Evolutionary conservation across 1,284 basidiomycete species (phyloP).

Genomic region (Chalciporus sp.): DNA sequence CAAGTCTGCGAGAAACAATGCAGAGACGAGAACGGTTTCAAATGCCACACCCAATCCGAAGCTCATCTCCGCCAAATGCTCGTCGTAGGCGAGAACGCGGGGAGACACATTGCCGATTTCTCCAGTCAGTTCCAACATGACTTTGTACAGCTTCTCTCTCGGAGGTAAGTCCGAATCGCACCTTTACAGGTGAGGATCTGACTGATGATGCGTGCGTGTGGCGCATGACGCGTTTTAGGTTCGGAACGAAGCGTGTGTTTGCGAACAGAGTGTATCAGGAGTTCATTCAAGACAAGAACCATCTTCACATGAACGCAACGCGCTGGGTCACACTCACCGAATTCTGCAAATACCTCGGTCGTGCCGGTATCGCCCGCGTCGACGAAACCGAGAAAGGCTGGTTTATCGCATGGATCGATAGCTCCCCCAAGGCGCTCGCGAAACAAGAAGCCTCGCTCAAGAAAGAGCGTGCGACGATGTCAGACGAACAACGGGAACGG

Average conservation of each 20-base stretch:
- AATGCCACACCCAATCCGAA: conserved; percentile 86
- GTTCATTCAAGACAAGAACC: conserved; percentile 93
- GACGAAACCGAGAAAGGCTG: conserved; percentile 99
- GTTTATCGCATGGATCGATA: conserved; percentile 98
- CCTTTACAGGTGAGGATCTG: too few relatives aligned
- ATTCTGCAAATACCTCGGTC: conserved; percentile 90
- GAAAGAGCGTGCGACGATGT: conserved; percentile 89
- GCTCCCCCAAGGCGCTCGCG: conserved; percentile 88
- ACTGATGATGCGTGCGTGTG: conserved; percentile 4
- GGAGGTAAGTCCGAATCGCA: conserved; percentile 54
- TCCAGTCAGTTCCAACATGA: conserved; percentile 89
- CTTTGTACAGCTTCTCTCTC: conserved; percentile 86
- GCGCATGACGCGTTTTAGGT: conserved; percentile 49
- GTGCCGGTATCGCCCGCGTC: conserved; percentile 86
- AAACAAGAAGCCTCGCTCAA: conserved; percentile 89
- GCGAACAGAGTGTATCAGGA: conserved; percentile 99
- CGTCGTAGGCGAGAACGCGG: conserved; percentile 91
- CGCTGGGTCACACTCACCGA: conserved; percentile 97
- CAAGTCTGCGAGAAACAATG: conserved; percentile 97
- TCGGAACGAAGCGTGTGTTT: conserved; percentile 90
- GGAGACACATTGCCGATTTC: conserved; percentile 89
- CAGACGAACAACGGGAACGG: conserved; percentile 94
- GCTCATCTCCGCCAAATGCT: conserved; percentile 95
- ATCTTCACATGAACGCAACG: conserved; percentile 98
- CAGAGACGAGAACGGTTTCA: conserved; percentile 97